Percentiles rank a stretch among this genome's conserved stretches.
Conservation (phyloP, 495 filamentous ascomycete genomes). For the Mytilinidion resinicola region DNA sequence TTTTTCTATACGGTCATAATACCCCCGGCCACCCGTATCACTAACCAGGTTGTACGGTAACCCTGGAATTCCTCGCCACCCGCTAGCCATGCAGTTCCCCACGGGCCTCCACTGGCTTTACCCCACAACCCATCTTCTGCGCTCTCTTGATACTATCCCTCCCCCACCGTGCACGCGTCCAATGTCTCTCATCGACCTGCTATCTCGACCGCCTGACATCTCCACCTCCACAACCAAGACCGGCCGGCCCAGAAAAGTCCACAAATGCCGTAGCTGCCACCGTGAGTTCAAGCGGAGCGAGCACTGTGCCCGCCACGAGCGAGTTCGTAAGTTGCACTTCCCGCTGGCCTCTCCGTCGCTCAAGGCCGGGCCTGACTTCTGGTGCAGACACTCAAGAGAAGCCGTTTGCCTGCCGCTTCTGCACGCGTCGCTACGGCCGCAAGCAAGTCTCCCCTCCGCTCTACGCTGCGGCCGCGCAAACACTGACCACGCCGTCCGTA, state of each 20-base stretch:
- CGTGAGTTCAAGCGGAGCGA: constrained; percentile 14
- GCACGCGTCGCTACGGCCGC: constrained; percentile 8
- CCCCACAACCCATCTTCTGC: too few relatives aligned
- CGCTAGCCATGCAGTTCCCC: too few relatives aligned
- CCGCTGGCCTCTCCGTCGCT: too few relatives aligned
- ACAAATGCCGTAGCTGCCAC: constrained; percentile 6
- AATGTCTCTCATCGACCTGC: not conserved
- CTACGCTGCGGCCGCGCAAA: not conserved
- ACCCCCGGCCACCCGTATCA: too few relatives aligned
- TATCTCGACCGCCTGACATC: not conserved
- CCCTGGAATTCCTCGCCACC: too few relatives aligned
- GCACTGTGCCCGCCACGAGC: constrained; percentile 14
- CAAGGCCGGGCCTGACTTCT: too few relatives aligned
- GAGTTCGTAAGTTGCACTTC: not conserved
- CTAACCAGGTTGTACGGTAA: too few relatives aligned
- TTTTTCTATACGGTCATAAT: too few relatives aligned
- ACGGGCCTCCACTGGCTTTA: too few relatives aligned
- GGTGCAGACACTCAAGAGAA: constrained; percentile 3
- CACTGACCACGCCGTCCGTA: not conserved
- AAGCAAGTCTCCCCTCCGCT: not conserved
- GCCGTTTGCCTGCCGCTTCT: constrained; percentile 11
- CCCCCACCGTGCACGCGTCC: not conserved
- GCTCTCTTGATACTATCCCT: too few relatives aligned
- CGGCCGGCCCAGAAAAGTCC: constrained; percentile 2
- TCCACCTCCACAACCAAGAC: not conserved